Conservation (phyloP, 345 rosid species). For the Moricandia moricandioides region DNA sequence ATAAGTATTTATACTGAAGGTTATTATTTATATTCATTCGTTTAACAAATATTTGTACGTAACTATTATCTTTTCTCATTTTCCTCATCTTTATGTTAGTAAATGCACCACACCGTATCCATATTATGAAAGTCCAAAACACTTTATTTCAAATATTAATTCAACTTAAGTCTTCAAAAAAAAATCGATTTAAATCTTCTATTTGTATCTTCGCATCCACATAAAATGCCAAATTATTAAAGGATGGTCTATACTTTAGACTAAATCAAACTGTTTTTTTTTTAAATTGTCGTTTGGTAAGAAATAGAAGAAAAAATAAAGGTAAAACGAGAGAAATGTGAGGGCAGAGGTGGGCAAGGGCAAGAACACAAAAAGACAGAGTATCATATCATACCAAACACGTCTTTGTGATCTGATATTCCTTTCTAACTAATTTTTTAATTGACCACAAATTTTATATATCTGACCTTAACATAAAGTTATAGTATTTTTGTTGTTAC, state of each 20-base stretch:
- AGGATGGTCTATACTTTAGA: background rate
- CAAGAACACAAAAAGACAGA: constrained; percentile 16
- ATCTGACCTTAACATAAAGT: background rate
- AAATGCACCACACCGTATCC: background rate
- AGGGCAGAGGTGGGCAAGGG: constrained; percentile 1
- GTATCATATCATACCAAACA: constrained; percentile 28
- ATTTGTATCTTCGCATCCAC: background rate
- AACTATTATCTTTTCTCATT: no score
- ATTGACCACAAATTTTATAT: background rate
- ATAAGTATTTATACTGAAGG: background rate
- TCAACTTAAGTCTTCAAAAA: background rate
- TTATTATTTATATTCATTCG: no score
- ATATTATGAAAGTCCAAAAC: background rate
- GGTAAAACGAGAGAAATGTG: constrained; percentile 30
- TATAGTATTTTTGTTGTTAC: background rate
- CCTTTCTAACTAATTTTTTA: background rate
- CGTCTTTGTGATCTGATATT: constrained; percentile 24
- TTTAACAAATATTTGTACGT: no score
- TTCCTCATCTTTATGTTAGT: background rate
- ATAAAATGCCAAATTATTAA: background rate
- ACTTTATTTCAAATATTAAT: background rate
- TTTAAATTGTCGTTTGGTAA: background rate
- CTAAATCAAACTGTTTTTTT: background rate
- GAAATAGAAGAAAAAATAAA: background rate
- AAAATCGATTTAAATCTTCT: background rate